Evolutionary conservation across 2,329 filamentous ascomycete genomes (phyloP).

Genomic region (Fonsecaea monophora): DNA sequence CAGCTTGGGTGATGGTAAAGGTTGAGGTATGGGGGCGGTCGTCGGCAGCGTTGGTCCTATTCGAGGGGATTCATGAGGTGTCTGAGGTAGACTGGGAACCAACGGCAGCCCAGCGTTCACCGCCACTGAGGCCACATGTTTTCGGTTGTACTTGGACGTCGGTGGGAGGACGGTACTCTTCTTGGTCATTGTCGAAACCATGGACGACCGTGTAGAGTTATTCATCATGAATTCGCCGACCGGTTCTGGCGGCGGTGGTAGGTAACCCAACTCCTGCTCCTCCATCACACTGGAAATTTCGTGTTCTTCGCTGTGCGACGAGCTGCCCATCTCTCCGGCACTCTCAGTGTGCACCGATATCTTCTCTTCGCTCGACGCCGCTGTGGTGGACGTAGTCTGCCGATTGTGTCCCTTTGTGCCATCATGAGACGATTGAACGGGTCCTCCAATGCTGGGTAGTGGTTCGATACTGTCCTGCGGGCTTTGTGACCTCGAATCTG

Average conservation of each 20-base stretch:
- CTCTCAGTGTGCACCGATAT: constrained; percentile 29
- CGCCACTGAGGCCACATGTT: constrained; percentile 30
- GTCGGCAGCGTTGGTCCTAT: constrained; percentile 11
- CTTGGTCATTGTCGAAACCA: constrained; percentile 25
- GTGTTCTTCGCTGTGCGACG: constrained; percentile 27
- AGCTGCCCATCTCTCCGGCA: constrained; percentile 16
- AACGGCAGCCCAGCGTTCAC: constrained; percentile 23
- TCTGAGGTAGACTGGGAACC: constrained; percentile 30
- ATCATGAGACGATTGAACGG: constrained; percentile 11
- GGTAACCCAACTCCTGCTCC: constrained; percentile 22
- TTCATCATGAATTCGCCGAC: constrained; percentile 8
- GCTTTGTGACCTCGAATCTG: constrained; percentile 30
- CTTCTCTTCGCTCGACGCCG: constrained; percentile 31
- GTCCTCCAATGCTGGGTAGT: constrained; percentile 16
- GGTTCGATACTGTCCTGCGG: constrained; percentile 28
- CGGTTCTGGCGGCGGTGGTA: constrained; percentile 11
- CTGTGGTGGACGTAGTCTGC: constrained; percentile 25
- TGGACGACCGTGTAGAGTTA: constrained; percentile 33
- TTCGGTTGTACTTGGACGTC: constrained; percentile 40
- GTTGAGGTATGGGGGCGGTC: constrained; percentile 11
- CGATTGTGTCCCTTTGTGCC: constrained; percentile 23
- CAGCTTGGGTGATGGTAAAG: constrained; percentile 23
- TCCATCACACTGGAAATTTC: constrained; percentile 29
- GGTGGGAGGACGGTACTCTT: constrained; percentile 31
- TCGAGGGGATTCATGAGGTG: constrained; percentile 34